Conservation (phyloP, 2,329 filamentous ascomycete species). For the Trichophyton verrucosum region DNA sequence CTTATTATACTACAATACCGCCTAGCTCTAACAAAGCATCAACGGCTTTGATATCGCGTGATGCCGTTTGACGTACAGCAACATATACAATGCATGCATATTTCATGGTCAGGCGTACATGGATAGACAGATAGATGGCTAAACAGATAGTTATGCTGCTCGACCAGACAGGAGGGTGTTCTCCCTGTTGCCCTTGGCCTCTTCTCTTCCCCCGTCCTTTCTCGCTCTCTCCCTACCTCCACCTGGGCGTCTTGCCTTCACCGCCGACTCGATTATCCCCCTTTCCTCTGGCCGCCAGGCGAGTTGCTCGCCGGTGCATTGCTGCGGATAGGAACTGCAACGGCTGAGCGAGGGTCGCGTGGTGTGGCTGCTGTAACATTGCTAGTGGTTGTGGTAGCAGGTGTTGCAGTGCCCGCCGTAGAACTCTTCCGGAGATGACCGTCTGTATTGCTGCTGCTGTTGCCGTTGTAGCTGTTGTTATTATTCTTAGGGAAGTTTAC, state of each 20-base stretch:
- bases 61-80: background rate
- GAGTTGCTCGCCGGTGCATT: conserved; percentile 4
- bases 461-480: background rate
- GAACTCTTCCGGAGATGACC: background rate
- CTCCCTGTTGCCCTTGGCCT: too few relatives aligned
- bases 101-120: background rate
- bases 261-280: conserved; percentile 4
- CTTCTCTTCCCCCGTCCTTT: too few relatives aligned
- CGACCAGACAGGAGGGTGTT: background rate
- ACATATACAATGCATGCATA: background rate
- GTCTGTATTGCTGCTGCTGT: background rate
- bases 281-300: conserved; percentile 8
- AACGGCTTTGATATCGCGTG: background rate
- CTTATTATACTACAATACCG: background rate
- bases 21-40: background rate
- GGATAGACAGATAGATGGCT: background rate
- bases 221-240: background rate
- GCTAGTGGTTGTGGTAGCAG: background rate
- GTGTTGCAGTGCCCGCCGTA: background rate
- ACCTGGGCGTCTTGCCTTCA: background rate
- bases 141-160: background rate
- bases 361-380: background rate
- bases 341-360: conserved; percentile 7
- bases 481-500: conserved; percentile 3
- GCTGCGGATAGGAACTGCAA: conserved; percentile 10